Evolutionary conservation across 495 filamentous ascomycete species (phyloP), one percentile per base, ranked within the genome.

Genomic region (Cetradonia linearis): DNA sequence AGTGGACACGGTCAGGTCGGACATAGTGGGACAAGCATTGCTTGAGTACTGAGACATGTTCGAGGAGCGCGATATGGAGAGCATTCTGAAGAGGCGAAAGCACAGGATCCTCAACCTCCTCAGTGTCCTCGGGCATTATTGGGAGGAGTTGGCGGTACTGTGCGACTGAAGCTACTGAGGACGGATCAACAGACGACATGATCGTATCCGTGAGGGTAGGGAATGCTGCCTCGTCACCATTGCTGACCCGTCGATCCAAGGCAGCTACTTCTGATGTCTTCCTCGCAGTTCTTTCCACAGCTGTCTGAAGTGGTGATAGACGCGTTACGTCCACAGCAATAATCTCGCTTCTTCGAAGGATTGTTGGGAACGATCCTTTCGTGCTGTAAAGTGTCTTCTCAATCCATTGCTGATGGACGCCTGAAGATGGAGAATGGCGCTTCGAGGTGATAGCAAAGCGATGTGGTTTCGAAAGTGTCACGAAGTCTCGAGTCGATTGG

Each of bases 321-420:
- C 78, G 77, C 25, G 88, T 69, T 31, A 83, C 82, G n/a, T 82
- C 74, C n/a, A 80, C 76, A 4, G 78, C 70, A 13, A 94, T 70
- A 58, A 98, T 85, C 72, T 97, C 93, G 67, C 88, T 94, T 48
- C 91, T 80, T 38, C 90, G 82, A 28, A 96, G 76, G 44, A 98
- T 93, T 10, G 90, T 96, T 8, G 93, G 94, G 73, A 98, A 97
- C 1, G 86, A 66, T 63, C 96, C 91, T 0, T 84, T 84, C 9
- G 89, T 91, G 5, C 81, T 87, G 70, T 89, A 96, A 2, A 97
- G 74, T 0, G 83, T 81, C 75, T 96, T 96, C 72, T 97, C 90
- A 0, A 89, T 85, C 67, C 79, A 89, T 68, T 91, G 86, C 55
- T 83, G 78, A 59, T 83, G 81, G 28, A 81, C 73, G 30, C 85